phyloP scores from a whole-genome alignment of 1,139 yeast genomes.

The Saccharomyces hybrid region DNA sequence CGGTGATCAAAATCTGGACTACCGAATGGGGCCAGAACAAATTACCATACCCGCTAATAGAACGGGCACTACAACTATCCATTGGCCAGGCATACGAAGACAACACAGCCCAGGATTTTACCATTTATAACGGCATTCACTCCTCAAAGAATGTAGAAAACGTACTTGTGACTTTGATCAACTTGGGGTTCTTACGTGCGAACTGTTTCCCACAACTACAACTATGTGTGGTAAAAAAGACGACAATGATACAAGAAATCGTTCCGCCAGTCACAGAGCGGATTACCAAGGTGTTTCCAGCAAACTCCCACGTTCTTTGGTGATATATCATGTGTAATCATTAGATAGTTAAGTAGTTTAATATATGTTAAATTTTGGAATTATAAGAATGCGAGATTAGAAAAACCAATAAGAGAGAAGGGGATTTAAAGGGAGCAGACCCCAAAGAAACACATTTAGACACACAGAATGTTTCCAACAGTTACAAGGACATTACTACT shows the following conservation, averaged over 20 bases:
- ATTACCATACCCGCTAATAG: constrained; percentile 21
- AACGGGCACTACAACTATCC: constrained; percentile 18
- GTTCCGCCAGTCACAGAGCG: constrained; percentile 26
- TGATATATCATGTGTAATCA: background rate
- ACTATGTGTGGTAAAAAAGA: constrained; percentile 28
- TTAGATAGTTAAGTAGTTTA: too few relatives aligned
- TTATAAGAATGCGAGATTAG: background rate
- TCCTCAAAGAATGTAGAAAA: constrained; percentile 24
- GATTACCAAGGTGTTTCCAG: constrained; percentile 23
- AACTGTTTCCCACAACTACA: constrained; percentile 28
- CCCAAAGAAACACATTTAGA: background rate
- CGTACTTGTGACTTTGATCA: constrained; percentile 27
- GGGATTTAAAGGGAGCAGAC: background rate
- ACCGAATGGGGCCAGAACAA: constrained; percentile 20
- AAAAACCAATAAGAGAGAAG: background rate
- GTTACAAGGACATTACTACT: background rate
- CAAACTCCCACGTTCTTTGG: constrained; percentile 29
- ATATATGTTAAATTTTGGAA: background rate
- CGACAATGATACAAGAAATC: constrained; percentile 19
- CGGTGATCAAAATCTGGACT: constrained; percentile 14
- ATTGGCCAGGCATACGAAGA: constrained; percentile 10
- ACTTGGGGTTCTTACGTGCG: constrained; percentile 27
- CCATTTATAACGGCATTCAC: constrained; percentile 24
- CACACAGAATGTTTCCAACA: background rate
- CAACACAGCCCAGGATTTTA: constrained; percentile 2